Conservation (phyloP, 2,329 filamentous ascomycete species). For the Curvularia eragrostidis region DNA sequence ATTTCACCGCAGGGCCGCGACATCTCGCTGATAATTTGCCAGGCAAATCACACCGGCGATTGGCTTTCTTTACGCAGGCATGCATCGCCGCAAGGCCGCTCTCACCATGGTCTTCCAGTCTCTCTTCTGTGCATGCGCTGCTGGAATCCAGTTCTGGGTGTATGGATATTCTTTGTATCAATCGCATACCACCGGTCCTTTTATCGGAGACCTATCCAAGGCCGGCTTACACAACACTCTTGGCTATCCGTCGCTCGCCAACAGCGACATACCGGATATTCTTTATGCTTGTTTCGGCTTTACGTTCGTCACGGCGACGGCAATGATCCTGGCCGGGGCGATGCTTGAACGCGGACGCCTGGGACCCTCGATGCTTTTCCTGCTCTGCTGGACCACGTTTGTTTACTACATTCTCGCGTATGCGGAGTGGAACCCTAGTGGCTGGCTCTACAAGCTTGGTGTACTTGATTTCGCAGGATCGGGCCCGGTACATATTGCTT, state of each 20-base stretch:
- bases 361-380: conserved; percentile 42
- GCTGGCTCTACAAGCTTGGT: conserved; percentile 73
- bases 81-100: conserved; percentile 42
- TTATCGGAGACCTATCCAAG: conserved; percentile 42
- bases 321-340: conserved; percentile 45
- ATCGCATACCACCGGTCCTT: conserved; percentile 38
- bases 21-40: not conserved
- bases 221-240: conserved; percentile 42
- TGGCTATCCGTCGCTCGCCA: conserved; percentile 40
- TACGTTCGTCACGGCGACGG: conserved; percentile 43
- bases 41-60: conserved; percentile 47
- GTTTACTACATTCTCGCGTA: conserved; percentile 65
- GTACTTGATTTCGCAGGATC: conserved; percentile 78
- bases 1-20: not conserved
- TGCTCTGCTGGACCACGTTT: conserved; percentile 47
- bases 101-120: conserved; percentile 59
- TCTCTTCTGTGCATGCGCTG: conserved; percentile 56
- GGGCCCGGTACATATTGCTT: conserved; percentile 77
- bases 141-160: conserved; percentile 58
- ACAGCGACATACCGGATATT: conserved; percentile 44
- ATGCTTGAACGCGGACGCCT: conserved; percentile 45
- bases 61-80: conserved; percentile 45
- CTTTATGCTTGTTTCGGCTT: conserved; percentile 46
- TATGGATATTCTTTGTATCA: conserved; percentile 56
- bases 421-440: conserved; percentile 78